Evolutionary conservation across 2,329 filamentous ascomycete genomes (phyloP).

Genomic region (Fusarium floridanum): DNA sequence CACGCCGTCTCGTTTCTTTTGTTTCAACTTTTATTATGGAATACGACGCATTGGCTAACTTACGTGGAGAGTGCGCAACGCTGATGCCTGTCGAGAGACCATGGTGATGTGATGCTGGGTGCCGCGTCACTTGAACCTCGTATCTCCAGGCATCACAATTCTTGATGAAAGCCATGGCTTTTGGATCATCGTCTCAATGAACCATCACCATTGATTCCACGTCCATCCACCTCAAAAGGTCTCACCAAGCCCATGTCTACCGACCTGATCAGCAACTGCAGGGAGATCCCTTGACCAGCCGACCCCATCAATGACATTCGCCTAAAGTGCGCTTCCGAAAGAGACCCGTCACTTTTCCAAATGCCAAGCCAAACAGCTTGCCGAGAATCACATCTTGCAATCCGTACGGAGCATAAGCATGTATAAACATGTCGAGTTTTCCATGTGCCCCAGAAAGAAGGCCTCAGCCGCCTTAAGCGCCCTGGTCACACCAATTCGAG

Average conservation of each 20-base stretch:
- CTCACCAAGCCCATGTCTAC: neutral
- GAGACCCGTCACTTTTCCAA: conserved; percentile 15
- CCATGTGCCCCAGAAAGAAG: neutral
- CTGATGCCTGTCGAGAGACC: conserved; percentile 21
- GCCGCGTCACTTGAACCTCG: conserved; percentile 25
- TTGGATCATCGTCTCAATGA: neutral
- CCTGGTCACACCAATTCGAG: conserved; percentile 19
- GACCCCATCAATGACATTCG: conserved; percentile 10
- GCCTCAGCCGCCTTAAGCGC: conserved; percentile 15
- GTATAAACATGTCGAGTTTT: conserved; percentile 1
- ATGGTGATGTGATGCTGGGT: conserved; percentile 20
- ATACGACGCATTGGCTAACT: conserved; percentile 11
- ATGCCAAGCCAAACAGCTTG: conserved; percentile 5
- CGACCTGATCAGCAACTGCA: neutral
- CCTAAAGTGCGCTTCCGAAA: conserved; percentile 11
- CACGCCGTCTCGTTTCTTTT: conserved; percentile 3
- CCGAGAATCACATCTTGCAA: conserved; percentile 9
- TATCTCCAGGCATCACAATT: conserved; percentile 25
- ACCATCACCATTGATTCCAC: neutral
- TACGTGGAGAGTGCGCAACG: conserved; percentile 16
- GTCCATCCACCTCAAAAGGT: neutral
- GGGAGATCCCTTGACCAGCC: neutral
- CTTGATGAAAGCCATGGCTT: neutral
- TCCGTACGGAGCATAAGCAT: neutral
- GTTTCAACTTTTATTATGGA: conserved; percentile 4